Percentiles rank a stretch among this genome's conserved stretches.
phyloP scores from a whole-genome alignment of 2,329 filamentous ascomycete species.

The Penicillium sp. region DNA sequence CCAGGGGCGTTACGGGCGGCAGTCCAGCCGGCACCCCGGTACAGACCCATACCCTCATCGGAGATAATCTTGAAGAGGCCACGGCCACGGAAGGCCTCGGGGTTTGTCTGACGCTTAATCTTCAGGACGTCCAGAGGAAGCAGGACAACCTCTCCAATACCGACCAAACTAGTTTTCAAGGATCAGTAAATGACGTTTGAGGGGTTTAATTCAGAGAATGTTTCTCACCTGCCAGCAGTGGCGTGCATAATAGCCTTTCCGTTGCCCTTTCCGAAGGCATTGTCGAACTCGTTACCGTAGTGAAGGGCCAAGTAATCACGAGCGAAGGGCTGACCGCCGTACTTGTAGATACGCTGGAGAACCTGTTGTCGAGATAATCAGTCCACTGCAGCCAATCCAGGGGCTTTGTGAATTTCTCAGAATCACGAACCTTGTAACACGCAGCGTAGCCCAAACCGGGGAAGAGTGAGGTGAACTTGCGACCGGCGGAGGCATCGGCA shows the following conservation, averaged over 20 bases:
- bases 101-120: conserved; percentile 99
- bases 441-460: conserved; percentile 96
- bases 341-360: conserved; percentile 97
- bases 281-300: conserved; percentile 81
- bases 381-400: neutral
- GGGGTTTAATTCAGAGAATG: neutral
- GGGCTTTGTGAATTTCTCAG: neutral
- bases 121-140: conserved; percentile 95
- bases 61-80: conserved; percentile 85
- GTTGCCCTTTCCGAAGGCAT: conserved; percentile 89
- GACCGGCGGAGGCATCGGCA: conserved; percentile 65
- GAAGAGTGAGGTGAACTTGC: conserved; percentile 93
- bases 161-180: conserved; percentile 67
- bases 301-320: conserved; percentile 82
- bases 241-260: conserved; percentile 99
- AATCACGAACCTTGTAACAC: conserved; percentile 75
- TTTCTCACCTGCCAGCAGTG: conserved; percentile 77
- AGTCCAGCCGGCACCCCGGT: conserved; percentile 96
- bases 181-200: conserved; percentile 5
- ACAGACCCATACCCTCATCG: conserved; percentile 93
- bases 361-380: conserved; percentile 51
- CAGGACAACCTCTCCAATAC: conserved; percentile 94
- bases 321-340: conserved; percentile 92
- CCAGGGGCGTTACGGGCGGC: conserved; percentile 95
- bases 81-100: conserved; percentile 92